Evolutionary conservation across 306 rosid species (phyloP), one percentile per base, ranked within the genome.

Genomic region (Prunus davidiana): DNA sequence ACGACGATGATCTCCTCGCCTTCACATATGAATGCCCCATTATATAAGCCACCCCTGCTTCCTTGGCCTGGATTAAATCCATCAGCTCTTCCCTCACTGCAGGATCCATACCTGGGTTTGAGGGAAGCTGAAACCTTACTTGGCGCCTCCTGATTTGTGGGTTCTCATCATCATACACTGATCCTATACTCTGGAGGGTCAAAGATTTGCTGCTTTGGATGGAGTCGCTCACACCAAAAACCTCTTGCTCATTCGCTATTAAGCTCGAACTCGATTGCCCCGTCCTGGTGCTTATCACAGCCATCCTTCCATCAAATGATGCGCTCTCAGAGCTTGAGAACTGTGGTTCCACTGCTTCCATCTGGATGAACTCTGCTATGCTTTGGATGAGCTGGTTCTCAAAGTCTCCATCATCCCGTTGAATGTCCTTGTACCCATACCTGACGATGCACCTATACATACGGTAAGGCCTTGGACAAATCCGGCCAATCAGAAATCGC

Each of bases 381-480:
- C 96, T 90, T 76, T 87, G 96, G 74, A 92, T 86, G 55, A 92
- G 91, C 76, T 84, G 96, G 82, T 86, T 84, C 87, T 92, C 97
- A 75, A 92, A 92, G 80, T 92, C 87, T 16, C 92, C 96, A 67
- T 81, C 90, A 78, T 92, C 96, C 88, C 84, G 88, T 62, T 84
- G 96, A 52, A 90, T 82, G 87, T 92, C 97, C 87, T 90, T 92
- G 81, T 92, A 92, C 28, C 96, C 97, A 18, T 90, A 92, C 88
- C 97, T 87, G 65, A 92, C 88, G 24, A 90, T 83, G 86, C 97
- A 92, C 75, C 93, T 85, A 58, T 92, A 92, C 97, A 92, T 92
- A 20, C 96, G 91, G 80, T 92, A 90, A 1, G 93, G 84, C 74
- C 93, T 83, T 18, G 97, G 91, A 75, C 97, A 87, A 73, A 92